phyloP scores from a whole-genome alignment of 75 land plant genomes.

The Gnetum montanum region DNA sequence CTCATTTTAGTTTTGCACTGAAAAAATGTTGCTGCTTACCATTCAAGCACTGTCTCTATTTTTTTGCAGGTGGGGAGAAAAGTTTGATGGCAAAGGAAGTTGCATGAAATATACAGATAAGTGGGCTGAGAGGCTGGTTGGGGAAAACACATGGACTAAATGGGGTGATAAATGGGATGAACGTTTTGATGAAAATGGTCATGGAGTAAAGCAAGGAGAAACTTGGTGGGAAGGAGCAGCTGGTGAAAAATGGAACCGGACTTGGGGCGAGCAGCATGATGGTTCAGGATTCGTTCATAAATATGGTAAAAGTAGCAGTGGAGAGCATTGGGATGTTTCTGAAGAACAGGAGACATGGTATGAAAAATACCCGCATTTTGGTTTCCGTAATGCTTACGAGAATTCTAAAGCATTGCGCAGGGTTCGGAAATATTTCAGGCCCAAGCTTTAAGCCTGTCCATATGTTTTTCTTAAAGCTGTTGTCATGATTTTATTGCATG shows the following conservation, averaged over 20 bases:
- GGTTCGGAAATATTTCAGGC: slow-evolving; percentile 41
- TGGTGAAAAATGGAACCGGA: slow-evolving; percentile 92
- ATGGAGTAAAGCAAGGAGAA: slow-evolving; percentile 91
- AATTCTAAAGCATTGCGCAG: slow-evolving; percentile 72
- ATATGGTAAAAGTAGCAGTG: slow-evolving; percentile 94
- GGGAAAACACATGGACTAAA: slow-evolving; percentile 67
- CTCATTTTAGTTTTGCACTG: too few species aligned
- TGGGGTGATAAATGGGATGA: slow-evolving; percentile 99
- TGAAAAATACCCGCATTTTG: slow-evolving; percentile 80
- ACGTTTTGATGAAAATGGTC: slow-evolving; percentile 52
- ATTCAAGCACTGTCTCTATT: too few species aligned
- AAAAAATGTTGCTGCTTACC: too few species aligned
- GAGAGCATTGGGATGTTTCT: slow-evolving; percentile 98
- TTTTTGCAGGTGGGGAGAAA: slow-evolving; percentile 89
- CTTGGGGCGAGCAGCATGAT: slow-evolving; percentile 95
- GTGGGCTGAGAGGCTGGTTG: slow-evolving; percentile 90
- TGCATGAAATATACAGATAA: slow-evolving; percentile 94
- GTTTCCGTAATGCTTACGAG: slow-evolving; percentile 68
- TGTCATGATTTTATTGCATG: too few species aligned
- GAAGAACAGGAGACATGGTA: slow-evolving; percentile 90
- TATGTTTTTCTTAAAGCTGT: too few species aligned
- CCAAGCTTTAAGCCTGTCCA: slow-evolving; percentile 4
- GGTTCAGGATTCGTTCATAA: slow-evolving; percentile 97
- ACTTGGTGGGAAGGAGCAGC: slow-evolving; percentile 94
- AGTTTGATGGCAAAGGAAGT: slow-evolving; percentile 85